Evolutionary conservation across 78 protist genomes (phyloP), one percentile per base, ranked within the genome.

Genomic region (Dictyostelium brefeldianum): DNA sequence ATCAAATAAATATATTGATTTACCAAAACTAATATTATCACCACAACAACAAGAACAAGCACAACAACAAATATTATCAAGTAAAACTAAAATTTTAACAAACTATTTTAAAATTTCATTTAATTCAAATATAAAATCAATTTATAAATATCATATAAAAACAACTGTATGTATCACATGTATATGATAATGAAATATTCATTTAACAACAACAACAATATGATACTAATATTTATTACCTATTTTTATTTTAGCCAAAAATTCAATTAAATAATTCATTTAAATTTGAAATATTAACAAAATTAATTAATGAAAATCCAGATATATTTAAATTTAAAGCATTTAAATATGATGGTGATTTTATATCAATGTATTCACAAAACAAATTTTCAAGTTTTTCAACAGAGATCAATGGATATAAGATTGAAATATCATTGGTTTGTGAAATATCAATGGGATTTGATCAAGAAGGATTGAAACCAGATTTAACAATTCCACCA

Each of bases 341-440:
- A 73, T 82, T 82, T 73, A 46, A 27, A 18, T 82, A 51, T 51
- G 90, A 82, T 82, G 90, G 90, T 69, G 75, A 67, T 67, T 71
- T 51, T 27, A 36, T 56, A 18, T 20, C 46, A 17, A 18, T 82
- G 48, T 82, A 82, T 70, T 74, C 43, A 50, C 80, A 17, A 70
- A 48, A 20, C 10, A 69, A 20, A 47, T 47, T 29, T 54, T 22
- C 50, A 36, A 51, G 11, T 14, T 17, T 22, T n/a, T 29, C 43
- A 43, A 69, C 69, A 77, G 11, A 0, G 0, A 65, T 29, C 0
- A 54, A 50, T 22, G 67, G 47, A 20, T n/a, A 15, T 14, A 20
- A 20, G 6, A 48, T 82, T 29, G 4, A 11, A 46, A 54, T 82
- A 5, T 20, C 70, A 20, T 69, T 48, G 25, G 90, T 48, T 5